A percentile compares a stretch with the other conserved stretches of the same genome.
Conservation (phyloP, 1,284 basidiomycete genomes). For the Peniophora sp. region DNA sequence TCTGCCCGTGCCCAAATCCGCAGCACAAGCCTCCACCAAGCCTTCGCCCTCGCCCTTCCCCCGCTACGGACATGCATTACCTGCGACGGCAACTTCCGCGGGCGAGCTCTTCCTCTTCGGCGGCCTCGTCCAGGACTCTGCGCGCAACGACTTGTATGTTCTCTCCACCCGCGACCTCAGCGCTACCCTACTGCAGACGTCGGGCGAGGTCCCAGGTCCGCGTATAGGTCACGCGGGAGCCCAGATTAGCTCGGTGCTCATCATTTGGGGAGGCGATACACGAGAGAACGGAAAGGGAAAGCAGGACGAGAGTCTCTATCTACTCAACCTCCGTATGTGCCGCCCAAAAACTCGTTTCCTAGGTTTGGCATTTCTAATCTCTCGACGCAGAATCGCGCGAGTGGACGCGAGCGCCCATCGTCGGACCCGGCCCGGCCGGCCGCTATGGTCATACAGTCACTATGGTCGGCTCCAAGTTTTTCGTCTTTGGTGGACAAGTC, state of each 20-base stretch:
- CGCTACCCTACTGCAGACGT: conserved; percentile 77
- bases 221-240: conserved; percentile 96
- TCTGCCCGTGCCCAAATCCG: conserved; percentile 52
- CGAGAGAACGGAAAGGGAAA: conserved; percentile 69
- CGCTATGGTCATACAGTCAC: conserved; percentile 95
- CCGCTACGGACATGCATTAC: conserved; percentile 95
- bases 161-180: conserved; percentile 78
- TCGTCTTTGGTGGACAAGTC: conserved; percentile 97
- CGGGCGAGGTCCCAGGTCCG: conserved; percentile 84
- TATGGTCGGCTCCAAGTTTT: conserved; percentile 89
- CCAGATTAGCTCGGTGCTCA: conserved; percentile 91
- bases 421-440: conserved; percentile 74
- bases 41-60: conserved; percentile 88
- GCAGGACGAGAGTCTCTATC: conserved; percentile 91
- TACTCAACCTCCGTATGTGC: conserved; percentile 85
- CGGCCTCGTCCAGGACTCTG: conserved; percentile 87
- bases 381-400: conserved; percentile 67
- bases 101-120: conserved; percentile 97
- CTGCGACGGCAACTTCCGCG: conserved; percentile 68
- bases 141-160: conserved; percentile 92
- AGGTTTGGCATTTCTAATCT: conserved; percentile 1
- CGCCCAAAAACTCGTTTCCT: conserved; percentile 1
- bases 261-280: conserved; percentile 98
- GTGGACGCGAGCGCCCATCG: conserved; percentile 84
- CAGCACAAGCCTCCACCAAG: conserved; percentile 45